Base-by-base conservation (phyloP, 1,139 yeast species). In the Yamadazyma friedrichii region DNA sequence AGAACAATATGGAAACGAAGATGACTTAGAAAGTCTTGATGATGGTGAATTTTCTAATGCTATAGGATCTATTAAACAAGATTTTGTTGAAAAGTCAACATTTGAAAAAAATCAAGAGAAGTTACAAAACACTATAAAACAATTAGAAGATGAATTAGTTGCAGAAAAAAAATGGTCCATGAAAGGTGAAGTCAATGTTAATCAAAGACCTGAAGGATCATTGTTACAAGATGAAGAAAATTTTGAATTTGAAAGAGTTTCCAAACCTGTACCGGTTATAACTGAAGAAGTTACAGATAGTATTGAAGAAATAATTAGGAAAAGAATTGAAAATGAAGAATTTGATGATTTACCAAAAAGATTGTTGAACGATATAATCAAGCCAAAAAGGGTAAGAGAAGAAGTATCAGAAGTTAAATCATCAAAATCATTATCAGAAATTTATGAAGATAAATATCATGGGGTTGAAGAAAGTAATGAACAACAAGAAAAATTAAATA, bases 121-220 rank as follows among this genome's bases (percentile, higher is more conserved):
- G 44, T 73, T 93, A 28, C 87, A 84, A 56, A 74, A 76, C 33
- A 95, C 93, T 62, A 93, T 93, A 47, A 78, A 77, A 31, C 74
- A 78, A 52, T 70, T 89, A 40, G 98, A 93, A 64, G 80, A 82
- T 29, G 98, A 91, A 58, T 83, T 94, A 24, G 82, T 93, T 22
- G 93, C 89, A 1, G 93, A 86, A 46, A 93, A 93, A 68, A 83
- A 83, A 55, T 93, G 98, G 98, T 82, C 95, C 8, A 76, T 91
- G 76, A 85, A 83, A 58, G 98, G 98, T 62, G 98, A 93, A 64
- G 89, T 88, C 2, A 76, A 78, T 40, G 87, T 91, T 1, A 78
- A 75, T 48, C 88, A 84, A 51, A 78, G 98, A 56, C 96, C 96
- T 3, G 70, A 73, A 38, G 96, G 93, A 63, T 84, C 98, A 1